phyloP scores from a whole-genome alignment of 2,329 filamentous ascomycete species.

The Geoglossum cookeanum region DNA sequence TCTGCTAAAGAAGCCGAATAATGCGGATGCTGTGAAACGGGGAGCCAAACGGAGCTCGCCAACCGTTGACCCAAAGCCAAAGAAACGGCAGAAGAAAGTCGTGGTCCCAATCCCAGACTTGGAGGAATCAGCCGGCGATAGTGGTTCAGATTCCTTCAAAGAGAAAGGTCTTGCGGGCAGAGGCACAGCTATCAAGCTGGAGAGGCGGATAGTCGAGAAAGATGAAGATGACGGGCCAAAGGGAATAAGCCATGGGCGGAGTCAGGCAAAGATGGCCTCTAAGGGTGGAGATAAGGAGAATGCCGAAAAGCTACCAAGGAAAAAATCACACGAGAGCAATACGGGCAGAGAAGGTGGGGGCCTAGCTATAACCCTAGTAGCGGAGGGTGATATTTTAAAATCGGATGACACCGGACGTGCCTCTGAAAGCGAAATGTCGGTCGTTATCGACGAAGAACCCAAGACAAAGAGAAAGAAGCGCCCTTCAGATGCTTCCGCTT shows the following conservation, averaged over 20 bases:
- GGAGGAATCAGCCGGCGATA: constrained; percentile 6
- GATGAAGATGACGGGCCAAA: neutral
- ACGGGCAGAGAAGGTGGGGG: neutral
- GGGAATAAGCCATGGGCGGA: neutral
- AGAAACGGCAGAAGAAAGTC: constrained; percentile 16
- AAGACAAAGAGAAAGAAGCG: constrained; percentile 30
- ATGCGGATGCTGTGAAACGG: neutral
- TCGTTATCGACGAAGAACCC: constrained; percentile 56
- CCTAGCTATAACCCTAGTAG: constrained; percentile 9
- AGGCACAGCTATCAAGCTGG: constrained; percentile 4
- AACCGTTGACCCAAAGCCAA: constrained; percentile 7
- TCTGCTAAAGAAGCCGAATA: neutral
- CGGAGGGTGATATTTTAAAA: neutral
- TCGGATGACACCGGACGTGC: neutral
- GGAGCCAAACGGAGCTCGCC: constrained; percentile 5
- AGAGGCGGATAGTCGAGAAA: constrained; percentile 10
- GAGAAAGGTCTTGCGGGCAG: constrained; percentile 1
- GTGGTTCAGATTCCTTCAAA: constrained; percentile 5
- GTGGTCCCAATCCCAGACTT: constrained; percentile 8
- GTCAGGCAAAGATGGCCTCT: neutral
- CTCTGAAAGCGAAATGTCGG: constrained; percentile 49
- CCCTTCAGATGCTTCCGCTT: constrained; percentile 15
- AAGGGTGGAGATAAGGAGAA: neutral
- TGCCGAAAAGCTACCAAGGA: neutral
- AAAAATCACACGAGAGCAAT: neutral